Base-by-base conservation (phyloP, 768 basidiomycete species). In the Steccherinum ochraceum region DNA sequence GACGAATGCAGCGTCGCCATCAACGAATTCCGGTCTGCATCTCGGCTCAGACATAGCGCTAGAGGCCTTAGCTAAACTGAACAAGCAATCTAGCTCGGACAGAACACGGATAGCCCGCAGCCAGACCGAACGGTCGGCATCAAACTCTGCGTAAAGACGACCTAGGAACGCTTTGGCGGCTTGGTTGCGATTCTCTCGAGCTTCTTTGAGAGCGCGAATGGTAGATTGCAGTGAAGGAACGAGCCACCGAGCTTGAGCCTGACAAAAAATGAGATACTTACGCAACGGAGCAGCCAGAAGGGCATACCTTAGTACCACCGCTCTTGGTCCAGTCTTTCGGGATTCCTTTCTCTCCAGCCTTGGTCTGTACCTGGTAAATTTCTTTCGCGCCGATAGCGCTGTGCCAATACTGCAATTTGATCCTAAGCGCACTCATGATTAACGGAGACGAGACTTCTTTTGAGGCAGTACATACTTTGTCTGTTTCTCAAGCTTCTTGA, bases 21-120 rank as follows among this genome's bases (percentile, higher is more conserved):
- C 88, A 16, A 94, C 77, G 51, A 99, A 83, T 59, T 85, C 81
- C 0, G 96, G 96, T 53, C 96, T 73, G 61, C 96, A 98, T n/a
- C 81, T 77, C 2, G 96, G 96, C 66, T 96, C 92, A 41, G 93
- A 94, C 40, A 99, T 77, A 7, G 89, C 88, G n/a, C 69, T 65
- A 1, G 93, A 96, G 1, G 92, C 79, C 66, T 91, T 94, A 3
- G 95, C 89, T 44, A 98, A 70, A 57, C 90, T 91, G 65, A 95
- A 83, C 19, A 99, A 70, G 66, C 96, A 99, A 66, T 99, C 96
- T n/a, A 99, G 75, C 69, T 99, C 94, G 5, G 96, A 87, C 46
- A 95, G 78, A 13, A 91, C 83, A 30, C 90, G 81, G 55, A 93
- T 76, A 11, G 85, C 81, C n/a, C 84, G 80, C 61, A 93, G 68